Conservation (phyloP, 179 eudicot genomes). For the Beta macrorhiza region DNA sequence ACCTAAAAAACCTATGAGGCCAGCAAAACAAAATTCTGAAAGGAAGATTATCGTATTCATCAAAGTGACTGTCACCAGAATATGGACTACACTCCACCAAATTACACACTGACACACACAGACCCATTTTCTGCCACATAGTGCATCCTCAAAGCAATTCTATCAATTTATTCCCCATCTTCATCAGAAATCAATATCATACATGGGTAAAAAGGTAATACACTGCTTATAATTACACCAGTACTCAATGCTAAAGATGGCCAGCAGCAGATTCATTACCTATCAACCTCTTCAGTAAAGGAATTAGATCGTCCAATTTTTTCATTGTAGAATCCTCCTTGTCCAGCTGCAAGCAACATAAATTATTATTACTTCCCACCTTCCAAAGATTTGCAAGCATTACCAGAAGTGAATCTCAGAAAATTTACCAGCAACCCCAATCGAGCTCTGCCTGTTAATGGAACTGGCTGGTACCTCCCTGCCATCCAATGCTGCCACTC, state of each 20-base stretch:
- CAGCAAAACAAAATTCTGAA: not conserved
- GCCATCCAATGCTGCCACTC: slow-evolving; percentile 38
- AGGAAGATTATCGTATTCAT: not conserved
- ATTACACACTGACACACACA: not conserved
- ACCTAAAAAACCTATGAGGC: not conserved
- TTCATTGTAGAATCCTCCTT: slow-evolving; percentile 48
- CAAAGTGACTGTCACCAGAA: not conserved
- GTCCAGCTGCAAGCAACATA: slow-evolving; percentile 43
- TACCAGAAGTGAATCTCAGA: slow-evolving; percentile 18
- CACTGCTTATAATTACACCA: not conserved
- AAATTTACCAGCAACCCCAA: slow-evolving; percentile 55
- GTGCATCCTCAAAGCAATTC: not conserved
- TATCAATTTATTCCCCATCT: not conserved
- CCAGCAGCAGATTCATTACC: slow-evolving; percentile 44
- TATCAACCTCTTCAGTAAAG: slow-evolving; percentile 50
- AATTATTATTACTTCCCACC: slow-evolving; percentile 6
- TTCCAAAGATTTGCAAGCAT: slow-evolving; percentile 16
- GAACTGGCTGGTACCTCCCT: slow-evolving; percentile 44
- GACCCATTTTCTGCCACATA: not conserved
- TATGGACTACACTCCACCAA: not conserved
- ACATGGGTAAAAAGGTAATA: not conserved
- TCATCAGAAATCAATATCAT: not conserved
- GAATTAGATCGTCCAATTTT: slow-evolving; percentile 43
- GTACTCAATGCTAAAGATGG: slow-evolving; percentile 1
- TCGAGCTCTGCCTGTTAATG: slow-evolving; percentile 48